These are phyloP conservation scores for Petunia secreta DNA, from an alignment of 257 asterid species.

Conservation along the genomic window DNA sequence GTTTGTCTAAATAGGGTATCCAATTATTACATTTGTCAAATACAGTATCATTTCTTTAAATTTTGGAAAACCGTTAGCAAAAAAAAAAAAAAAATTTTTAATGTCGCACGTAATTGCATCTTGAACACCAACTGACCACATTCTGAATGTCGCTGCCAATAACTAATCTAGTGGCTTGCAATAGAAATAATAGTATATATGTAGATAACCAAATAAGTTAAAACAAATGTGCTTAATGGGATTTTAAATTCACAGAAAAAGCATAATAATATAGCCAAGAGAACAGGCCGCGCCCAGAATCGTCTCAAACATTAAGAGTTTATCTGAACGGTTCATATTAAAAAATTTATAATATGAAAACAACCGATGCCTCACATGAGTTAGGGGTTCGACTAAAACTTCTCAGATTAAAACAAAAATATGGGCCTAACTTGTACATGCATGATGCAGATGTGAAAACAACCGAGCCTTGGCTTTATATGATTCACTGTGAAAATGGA, in stretches of 20 bases:
- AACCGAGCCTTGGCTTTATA: neutral
- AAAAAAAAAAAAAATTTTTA: neutral
- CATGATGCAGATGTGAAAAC: neutral
- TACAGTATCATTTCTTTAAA: neutral
- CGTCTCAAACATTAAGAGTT: too few relatives aligned
- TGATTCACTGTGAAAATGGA: neutral
- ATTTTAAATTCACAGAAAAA: too few relatives aligned
- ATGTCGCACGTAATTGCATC: neutral
- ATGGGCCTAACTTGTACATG: neutral
- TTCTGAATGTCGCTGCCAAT: neutral
- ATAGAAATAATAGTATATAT: neutral
- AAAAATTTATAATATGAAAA: too few relatives aligned
- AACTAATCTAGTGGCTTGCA: slow-evolving; percentile 9
- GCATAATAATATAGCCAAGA: too few relatives aligned
- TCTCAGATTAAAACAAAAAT: neutral
- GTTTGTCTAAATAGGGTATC: neutral
- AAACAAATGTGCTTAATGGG: too few relatives aligned
- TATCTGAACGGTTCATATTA: too few relatives aligned
- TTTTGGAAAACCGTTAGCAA: neutral
- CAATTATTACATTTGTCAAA: neutral
- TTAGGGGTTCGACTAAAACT: neutral
- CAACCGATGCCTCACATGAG: too few relatives aligned
- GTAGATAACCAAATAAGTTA: too few relatives aligned
- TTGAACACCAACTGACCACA: neutral
- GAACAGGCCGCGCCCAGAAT: too few relatives aligned